Evolutionary conservation across 352 stramenopile genomes (phyloP), one percentile per base, ranked within the genome.

Genomic region (Pythium angustatum): DNA sequence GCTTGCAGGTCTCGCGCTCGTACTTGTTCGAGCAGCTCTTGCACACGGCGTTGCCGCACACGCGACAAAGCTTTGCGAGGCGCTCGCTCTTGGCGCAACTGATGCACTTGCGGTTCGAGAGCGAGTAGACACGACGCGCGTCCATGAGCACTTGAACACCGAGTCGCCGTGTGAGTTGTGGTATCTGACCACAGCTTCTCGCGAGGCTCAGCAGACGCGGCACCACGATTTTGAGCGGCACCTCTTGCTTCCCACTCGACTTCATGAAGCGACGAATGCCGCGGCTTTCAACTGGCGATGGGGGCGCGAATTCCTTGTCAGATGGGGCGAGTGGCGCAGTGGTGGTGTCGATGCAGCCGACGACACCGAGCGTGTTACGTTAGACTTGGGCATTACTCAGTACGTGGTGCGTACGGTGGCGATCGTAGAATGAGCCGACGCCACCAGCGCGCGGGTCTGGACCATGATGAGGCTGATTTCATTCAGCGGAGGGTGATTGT

Each of bases 1-100:
- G 30, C 27, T 27, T 27, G 54, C 56, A 40, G 22, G 31, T 52
- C 47, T 69, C 62, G 4, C 72, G 67, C 33, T 78, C 66, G 43
- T 74, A 68, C 41, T 71, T 72, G 41, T 40, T 62, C 38, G 68
- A 76, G 66, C 83, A 91, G 49, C 60, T 62, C 41, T 65, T 47
- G 58, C 83, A 91, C 43, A 89, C 79, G 38, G 67, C 58, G 52
- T 85, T 84, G 10, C 78, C 79, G 43, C 83, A 91, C 31, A 91
- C 53, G 44, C 80, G 67, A 62, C 83, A 91, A 21, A 72, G 71
- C 49, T 84, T 79, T 26, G 68, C 67, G 58, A 68, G 6, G 21
- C 76, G 44, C 28, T 62, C 78, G 1, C 17, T 44, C 63, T 79
- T 80, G 12, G 77, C 79, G 43, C 83, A 92, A 63, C 74, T 86